Evolutionary conservation across 108 stramenopile genomes (phyloP), one percentile per base, ranked within the genome.

Genomic region (Nitzschia sp.): DNA sequence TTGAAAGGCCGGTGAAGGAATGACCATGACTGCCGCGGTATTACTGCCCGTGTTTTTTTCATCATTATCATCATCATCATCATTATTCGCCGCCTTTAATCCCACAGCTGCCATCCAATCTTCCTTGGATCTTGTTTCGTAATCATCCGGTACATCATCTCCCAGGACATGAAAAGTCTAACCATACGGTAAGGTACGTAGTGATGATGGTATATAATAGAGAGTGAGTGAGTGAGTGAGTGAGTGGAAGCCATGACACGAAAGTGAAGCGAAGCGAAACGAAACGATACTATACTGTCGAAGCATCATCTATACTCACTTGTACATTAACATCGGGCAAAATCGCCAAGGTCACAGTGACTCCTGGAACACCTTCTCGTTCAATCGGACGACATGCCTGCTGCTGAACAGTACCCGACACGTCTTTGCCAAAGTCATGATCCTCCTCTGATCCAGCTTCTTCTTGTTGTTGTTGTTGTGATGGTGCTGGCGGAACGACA

Each of bases 1-100:
- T 50, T 87, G 84, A 75, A 89, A 91, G 26, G 85, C 83, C 8
- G 89, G 89, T 55, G 79, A 76, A 1, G 89, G 89, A 19, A 93
- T 46, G 3, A 90, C 58, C 73, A 90, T 78, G 52, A 90, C 83
- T 3, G 71, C 74, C 45, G 85, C 75, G 19, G 47, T 69, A n/a
- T n/a, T n/a, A n/a, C n/a, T n/a, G n/a, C n/a, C n/a, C n/a, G n/a
- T n/a, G n/a, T n/a, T n/a, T n/a, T n/a, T n/a, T n/a, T n/a, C n/a
- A 27, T 73, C 73, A 1, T 74, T 61, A 1, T 72, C 52, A 22
- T 68, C 63, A 25, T 80, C 72, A 9, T 61, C 59, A 4, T 55
- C 52, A 22, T 44, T 61, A 38, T 32, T 53, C 45, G 63, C 66
- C 15, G 52, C 59, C 36, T 25, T 33, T 34, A 86, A 46, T n/a